phyloP scores from a whole-genome alignment of 768 basidiomycete genomes.

The Termitomyces sp. region DNA sequence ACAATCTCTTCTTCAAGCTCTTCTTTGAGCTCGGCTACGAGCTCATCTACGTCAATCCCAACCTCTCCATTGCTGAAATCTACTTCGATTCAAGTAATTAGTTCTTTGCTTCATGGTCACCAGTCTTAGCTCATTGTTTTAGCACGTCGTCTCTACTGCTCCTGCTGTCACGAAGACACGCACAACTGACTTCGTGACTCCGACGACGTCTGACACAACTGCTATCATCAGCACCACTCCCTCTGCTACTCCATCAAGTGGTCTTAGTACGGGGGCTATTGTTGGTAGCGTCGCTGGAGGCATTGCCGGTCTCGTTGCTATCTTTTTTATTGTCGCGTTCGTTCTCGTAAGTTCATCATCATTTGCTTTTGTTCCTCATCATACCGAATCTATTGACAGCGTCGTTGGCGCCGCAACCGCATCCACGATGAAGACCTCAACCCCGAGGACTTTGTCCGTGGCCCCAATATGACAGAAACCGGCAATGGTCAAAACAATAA shows the following conservation, averaged over 20 bases:
- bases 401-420: constrained; percentile 30
- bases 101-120: background rate
- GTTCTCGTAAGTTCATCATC: constrained; percentile 29
- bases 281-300: constrained; percentile 35
- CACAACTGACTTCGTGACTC: constrained; percentile 15
- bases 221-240: constrained; percentile 15
- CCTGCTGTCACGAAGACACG: constrained; percentile 11
- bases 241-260: constrained; percentile 14
- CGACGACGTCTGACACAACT: constrained; percentile 7
- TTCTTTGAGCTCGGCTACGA: constrained; percentile 2
- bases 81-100: constrained; percentile 11
- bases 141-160: constrained; percentile 14
- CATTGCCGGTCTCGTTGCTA: constrained; percentile 30
- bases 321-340: constrained; percentile 33
- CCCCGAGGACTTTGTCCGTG: constrained; percentile 19
- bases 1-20: constrained; percentile 2
- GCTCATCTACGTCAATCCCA: constrained; percentile 1
- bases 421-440: constrained; percentile 31
- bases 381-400: constrained; percentile 18
- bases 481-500: constrained; percentile 17
- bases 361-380: background rate
- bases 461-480: constrained; percentile 19
- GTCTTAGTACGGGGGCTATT: constrained; percentile 35
- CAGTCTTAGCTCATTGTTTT: constrained; percentile 3
- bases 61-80: constrained; percentile 8